Conservation (phyloP, 441 rosid genomes). For the Hypseocharis bilobata region DNA sequence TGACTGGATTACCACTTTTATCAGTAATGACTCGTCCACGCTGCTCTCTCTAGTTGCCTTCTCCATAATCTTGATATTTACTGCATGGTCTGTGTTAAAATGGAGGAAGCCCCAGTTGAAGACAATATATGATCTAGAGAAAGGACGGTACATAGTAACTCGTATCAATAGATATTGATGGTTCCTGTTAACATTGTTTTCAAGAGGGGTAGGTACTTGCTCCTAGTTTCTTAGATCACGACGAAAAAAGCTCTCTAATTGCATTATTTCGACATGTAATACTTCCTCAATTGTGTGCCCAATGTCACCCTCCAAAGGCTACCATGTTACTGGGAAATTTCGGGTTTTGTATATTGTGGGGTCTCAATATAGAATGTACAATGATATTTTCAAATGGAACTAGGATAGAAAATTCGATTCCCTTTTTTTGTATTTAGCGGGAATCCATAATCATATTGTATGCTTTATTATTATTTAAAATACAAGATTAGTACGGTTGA, state of each 20-base stretch:
- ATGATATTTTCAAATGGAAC: slow-evolving; percentile 14
- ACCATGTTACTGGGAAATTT: background rate
- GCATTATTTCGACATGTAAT: background rate
- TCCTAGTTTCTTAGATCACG: slow-evolving; percentile 7
- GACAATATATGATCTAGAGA: slow-evolving; percentile 79
- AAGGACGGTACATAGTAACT: slow-evolving; percentile 71
- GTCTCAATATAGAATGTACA: slow-evolving; percentile 10
- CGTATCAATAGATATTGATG: slow-evolving; percentile 43
- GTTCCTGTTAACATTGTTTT: background rate
- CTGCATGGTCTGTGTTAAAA: slow-evolving; percentile 52
- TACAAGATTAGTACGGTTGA: background rate
- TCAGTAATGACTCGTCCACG: slow-evolving; percentile 39
- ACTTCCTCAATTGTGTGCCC: slow-evolving; percentile 6
- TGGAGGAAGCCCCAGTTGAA: slow-evolving; percentile 79
- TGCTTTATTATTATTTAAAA: slow-evolving; percentile 4
- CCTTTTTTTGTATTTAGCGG: slow-evolving; percentile 24
- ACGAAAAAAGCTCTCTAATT: slow-evolving; percentile 9
- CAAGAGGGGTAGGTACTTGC: background rate
- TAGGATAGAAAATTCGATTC: slow-evolving; percentile 22
- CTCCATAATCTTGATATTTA: slow-evolving; percentile 35
- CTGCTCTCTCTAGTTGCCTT: slow-evolving; percentile 37
- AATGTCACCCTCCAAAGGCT: slow-evolving; percentile 10
- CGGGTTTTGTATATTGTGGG: slow-evolving; percentile 10
- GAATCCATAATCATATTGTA: background rate
- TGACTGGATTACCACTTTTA: slow-evolving; percentile 40